Conservation (phyloP, 176 grass and related monocot genomes). For the Lolium perenne region DNA sequence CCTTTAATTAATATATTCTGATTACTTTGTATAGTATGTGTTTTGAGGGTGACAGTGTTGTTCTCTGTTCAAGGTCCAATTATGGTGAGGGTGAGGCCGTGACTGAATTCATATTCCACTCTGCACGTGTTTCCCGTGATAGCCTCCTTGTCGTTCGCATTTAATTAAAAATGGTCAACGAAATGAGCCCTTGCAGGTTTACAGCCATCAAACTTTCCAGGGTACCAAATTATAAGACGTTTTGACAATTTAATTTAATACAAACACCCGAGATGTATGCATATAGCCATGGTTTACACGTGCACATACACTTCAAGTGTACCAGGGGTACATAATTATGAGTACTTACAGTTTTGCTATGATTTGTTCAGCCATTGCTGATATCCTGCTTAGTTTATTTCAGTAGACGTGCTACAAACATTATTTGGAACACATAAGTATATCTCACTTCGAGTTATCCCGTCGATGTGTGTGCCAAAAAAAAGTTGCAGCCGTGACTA, state of each 20-base stretch:
- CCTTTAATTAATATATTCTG: too few species aligned
- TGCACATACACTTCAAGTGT: not conserved
- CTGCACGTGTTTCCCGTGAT: slow-evolving; percentile 5
- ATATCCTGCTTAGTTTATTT: too few species aligned
- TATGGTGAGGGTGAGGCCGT: slow-evolving; percentile 6
- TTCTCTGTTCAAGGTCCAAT: slow-evolving; percentile 16
- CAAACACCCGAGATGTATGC: too few species aligned
- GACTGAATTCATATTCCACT: not conserved
- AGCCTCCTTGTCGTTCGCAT: not conserved
- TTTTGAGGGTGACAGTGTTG: not conserved
- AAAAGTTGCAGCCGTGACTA: too few species aligned
- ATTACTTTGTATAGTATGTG: slow-evolving; percentile 17
- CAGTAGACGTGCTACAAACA: too few species aligned
- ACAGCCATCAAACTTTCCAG: not conserved
- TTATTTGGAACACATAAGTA: too few species aligned
- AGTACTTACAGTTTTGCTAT: not conserved
- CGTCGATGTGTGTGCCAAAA: too few species aligned
- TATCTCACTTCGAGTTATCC: too few species aligned
- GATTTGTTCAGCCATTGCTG: too few species aligned
- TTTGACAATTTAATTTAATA: too few species aligned
- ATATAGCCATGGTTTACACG: not conserved
- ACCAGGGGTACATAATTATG: not conserved
- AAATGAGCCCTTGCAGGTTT: not conserved
- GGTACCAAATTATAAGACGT: too few species aligned
- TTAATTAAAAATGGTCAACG: not conserved